A percentile compares a stretch with the other conserved stretches of the same genome.
Conservation (phyloP, 2,329 filamentous ascomycete genomes). For the Colletotrichum sp. region DNA sequence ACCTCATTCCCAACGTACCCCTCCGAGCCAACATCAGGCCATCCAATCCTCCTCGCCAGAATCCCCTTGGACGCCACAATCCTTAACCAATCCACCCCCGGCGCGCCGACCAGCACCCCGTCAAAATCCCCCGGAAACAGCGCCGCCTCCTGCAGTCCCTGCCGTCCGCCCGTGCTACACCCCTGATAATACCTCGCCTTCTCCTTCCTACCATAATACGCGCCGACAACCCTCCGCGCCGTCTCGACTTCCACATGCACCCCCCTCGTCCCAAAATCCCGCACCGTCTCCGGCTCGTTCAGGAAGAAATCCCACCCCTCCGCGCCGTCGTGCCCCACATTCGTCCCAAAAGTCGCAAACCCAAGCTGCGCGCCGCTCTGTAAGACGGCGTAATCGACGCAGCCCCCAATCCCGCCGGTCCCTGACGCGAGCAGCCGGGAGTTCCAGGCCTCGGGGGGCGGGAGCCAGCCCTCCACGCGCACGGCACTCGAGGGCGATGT, state of each 20-base stretch:
- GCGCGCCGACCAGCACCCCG: slow-evolving; percentile 44
- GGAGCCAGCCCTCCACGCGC: not conserved
- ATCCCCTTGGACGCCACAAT: not conserved
- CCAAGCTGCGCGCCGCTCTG: not conserved
- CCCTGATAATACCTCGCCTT: not conserved
- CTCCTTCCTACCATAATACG: not conserved
- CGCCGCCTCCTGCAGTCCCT: not conserved
- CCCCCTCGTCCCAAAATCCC: not conserved
- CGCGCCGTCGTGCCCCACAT: not conserved
- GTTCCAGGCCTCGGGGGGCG: not conserved
- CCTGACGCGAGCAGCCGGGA: not conserved
- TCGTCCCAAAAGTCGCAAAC: not conserved
- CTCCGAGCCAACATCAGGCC: slow-evolving; percentile 45
- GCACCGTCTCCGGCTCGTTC: not conserved
- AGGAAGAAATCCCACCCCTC: not conserved
- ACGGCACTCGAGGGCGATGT: not conserved
- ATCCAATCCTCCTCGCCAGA: not conserved
- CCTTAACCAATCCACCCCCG: slow-evolving; percentile 39
- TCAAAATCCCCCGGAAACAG: not conserved
- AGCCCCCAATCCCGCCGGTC: not conserved
- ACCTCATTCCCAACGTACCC: slow-evolving; percentile 43
- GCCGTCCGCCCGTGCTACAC: not conserved
- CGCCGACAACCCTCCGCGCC: not conserved
- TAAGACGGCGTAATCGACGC: not conserved
- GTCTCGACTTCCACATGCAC: not conserved